These are phyloP conservation scores for Clarireedia hainanense DNA, from an alignment of 2,329 filamentous ascomycete species.

Conservation along the genomic window DNA sequence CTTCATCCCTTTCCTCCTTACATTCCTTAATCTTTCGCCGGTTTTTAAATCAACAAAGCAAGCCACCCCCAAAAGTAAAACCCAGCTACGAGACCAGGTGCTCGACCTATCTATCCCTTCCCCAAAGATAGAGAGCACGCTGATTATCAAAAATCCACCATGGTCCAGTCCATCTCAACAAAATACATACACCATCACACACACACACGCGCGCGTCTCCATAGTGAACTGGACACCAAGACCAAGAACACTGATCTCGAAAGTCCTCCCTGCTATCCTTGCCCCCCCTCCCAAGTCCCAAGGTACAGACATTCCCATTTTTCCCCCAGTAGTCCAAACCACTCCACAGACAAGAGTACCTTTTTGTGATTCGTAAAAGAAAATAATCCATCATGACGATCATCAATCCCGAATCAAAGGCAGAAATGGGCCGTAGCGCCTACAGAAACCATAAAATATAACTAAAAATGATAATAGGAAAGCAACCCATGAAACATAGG, in stretches of 20 bases:
- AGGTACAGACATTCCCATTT: constrained; percentile 4
- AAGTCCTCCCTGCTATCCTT: not conserved
- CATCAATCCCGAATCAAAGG: constrained; percentile 6
- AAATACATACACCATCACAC: not conserved
- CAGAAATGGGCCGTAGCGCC: constrained; percentile 4
- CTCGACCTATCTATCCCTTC: not conserved
- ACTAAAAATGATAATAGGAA: not conserved
- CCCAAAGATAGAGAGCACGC: constrained; percentile 1
- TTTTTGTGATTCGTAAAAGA: constrained; percentile 7
- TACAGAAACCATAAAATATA: constrained; percentile 5
- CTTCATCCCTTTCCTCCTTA: not conserved
- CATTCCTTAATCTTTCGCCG: not conserved
- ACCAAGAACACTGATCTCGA: not conserved
- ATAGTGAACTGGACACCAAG: not conserved
- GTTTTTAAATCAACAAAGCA: not conserved
- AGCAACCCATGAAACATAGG: not conserved
- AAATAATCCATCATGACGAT: constrained; percentile 9
- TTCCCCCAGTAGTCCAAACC: not conserved
- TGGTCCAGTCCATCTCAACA: not conserved
- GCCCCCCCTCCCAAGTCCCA: not conserved
- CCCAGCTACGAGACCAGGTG: not conserved
- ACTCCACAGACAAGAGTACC: not conserved
- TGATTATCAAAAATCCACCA: not conserved
- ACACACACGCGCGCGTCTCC: not conserved
- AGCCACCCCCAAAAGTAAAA: not conserved